phyloP scores from a whole-genome alignment of 306 rosid genomes.

The Cajanus cajan region DNA sequence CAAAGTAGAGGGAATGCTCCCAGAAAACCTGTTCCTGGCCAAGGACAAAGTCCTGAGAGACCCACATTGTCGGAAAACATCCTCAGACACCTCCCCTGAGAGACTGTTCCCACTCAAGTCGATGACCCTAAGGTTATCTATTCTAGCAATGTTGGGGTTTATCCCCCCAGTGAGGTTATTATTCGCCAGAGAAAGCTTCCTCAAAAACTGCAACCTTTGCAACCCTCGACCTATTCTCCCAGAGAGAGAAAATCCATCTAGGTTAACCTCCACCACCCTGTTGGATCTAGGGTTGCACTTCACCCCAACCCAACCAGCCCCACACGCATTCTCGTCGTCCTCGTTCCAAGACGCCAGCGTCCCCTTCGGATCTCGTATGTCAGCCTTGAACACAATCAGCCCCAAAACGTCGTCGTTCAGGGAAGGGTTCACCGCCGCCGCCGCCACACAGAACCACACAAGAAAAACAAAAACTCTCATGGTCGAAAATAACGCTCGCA shows the following conservation, averaged over 20 bases:
- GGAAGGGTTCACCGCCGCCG: conserved; percentile 65
- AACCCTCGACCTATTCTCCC: conserved; percentile 87
- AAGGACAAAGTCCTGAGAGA: conserved; percentile 71
- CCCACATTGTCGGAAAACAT: conserved; percentile 91
- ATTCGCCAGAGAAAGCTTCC: conserved; percentile 68
- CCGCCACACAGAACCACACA: conserved; percentile 35
- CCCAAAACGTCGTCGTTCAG: conserved; percentile 96
- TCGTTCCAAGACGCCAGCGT: conserved; percentile 79
- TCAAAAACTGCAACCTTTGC: conserved; percentile 59
- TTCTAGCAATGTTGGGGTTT: conserved; percentile 57
- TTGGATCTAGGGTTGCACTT: conserved; percentile 94
- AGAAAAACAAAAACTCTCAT: conserved; percentile 39
- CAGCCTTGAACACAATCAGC: conserved; percentile 89
- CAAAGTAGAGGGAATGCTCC: conserved; percentile 66
- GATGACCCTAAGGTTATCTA: conserved; percentile 68
- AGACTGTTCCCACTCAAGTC: conserved; percentile 79
- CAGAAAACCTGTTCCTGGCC: conserved; percentile 68
- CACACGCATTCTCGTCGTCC: conserved; percentile 80
- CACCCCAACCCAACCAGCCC: conserved; percentile 66
- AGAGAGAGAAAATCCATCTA: conserved; percentile 72
- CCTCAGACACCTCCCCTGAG: conserved; percentile 68
- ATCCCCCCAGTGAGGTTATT: conserved; percentile 82
- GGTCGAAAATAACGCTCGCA: conserved; percentile 36
- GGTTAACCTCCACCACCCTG: conserved; percentile 77
- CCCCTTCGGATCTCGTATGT: conserved; percentile 78